Evolutionary conservation across 2,329 filamentous ascomycete species (phyloP).

Genomic region (Colletotrichum chlorophyti): DNA sequence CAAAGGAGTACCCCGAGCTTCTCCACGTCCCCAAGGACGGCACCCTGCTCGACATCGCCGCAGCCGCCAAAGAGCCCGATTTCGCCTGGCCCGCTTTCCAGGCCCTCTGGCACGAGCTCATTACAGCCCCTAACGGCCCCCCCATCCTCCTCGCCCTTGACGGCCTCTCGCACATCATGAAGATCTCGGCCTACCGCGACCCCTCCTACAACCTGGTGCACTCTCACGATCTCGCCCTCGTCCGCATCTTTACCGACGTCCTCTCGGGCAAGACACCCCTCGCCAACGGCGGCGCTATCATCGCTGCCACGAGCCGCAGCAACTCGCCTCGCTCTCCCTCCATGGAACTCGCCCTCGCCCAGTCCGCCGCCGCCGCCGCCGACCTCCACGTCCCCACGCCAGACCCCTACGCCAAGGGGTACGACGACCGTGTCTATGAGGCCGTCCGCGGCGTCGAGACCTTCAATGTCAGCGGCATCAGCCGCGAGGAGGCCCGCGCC

Average conservation of each 20-base stretch:
- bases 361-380: slow-evolving; percentile 55
- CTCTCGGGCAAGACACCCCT: slow-evolving; percentile 66
- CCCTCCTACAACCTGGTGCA: slow-evolving; percentile 78
- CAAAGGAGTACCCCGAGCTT: slow-evolving; percentile 56
- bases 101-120: slow-evolving; percentile 82
- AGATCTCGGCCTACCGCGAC: slow-evolving; percentile 75
- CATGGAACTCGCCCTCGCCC: slow-evolving; percentile 71
- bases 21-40: slow-evolving; percentile 66
- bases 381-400: slow-evolving; percentile 44
- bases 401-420: slow-evolving; percentile 62
- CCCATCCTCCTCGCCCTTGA: slow-evolving; percentile 80
- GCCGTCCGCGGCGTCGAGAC: slow-evolving; percentile 57
- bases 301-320: slow-evolving; percentile 76
- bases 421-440: slow-evolving; percentile 63
- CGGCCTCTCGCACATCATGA: slow-evolving; percentile 83
- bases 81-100: slow-evolving; percentile 81
- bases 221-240: slow-evolving; percentile 80
- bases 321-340: slow-evolving; percentile 71
- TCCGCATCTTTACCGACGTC: slow-evolving; percentile 77
- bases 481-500: slow-evolving; percentile 75
- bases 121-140: slow-evolving; percentile 52
- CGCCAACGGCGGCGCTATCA: slow-evolving; percentile 78
- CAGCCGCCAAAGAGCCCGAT: slow-evolving; percentile 76
- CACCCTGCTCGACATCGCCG: slow-evolving; percentile 72
- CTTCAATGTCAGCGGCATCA: slow-evolving; percentile 70